phyloP scores from a whole-genome alignment of 805 yeast species.

The Yarrowia divulgata region DNA sequence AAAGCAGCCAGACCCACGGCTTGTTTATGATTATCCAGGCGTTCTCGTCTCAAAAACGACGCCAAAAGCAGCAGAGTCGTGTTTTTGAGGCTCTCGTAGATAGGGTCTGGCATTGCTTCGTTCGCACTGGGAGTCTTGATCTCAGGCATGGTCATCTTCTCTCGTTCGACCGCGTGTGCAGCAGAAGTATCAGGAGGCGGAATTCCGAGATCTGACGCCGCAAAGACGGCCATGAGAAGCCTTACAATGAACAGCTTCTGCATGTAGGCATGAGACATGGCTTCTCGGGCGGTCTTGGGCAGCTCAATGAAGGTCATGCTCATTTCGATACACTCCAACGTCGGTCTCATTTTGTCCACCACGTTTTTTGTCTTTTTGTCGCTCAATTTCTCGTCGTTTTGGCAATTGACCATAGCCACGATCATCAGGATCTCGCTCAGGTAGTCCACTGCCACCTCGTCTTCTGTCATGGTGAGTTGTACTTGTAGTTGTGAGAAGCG shows the following conservation, averaged over 20 bases:
- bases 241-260: not conserved
- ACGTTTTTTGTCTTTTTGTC: not conserved
- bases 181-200: not conserved
- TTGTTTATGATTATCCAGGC: not conserved
- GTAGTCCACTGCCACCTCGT: slow-evolving; percentile 8
- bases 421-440: slow-evolving; percentile 3
- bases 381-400: not conserved
- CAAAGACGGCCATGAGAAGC: not conserved
- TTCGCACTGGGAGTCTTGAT: too few relatives aligned
- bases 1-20: slow-evolving; percentile 2
- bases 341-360: not conserved
- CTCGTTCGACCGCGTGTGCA: not conserved
- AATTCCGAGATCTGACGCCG: not conserved
- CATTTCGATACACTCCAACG: not conserved
- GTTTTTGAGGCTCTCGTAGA: slow-evolving; percentile 15
- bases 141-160: slow-evolving; percentile 5
- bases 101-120: not conserved
- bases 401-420: not conserved
- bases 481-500: too few relatives aligned
- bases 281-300: not conserved
- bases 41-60: not conserved
- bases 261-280: not conserved
- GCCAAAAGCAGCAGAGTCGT: not conserved
- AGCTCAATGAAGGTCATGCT: not conserved
- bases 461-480: not conserved